Conservation (phyloP, 768 basidiomycete genomes). For the button mushroom (Agaricus bisporus) region DNA sequence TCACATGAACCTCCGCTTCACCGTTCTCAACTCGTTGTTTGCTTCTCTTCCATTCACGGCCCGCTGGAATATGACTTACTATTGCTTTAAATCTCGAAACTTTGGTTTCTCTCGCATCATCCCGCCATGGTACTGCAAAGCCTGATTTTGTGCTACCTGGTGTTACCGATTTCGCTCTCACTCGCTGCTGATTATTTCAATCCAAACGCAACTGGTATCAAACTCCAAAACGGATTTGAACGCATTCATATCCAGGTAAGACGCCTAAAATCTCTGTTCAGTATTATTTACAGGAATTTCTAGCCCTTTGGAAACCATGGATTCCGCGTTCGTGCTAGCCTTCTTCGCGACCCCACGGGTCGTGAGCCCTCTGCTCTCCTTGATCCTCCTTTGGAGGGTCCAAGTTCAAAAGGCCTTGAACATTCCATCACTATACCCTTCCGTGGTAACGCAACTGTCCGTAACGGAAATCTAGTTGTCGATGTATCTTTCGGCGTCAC, state of each 20-base stretch:
- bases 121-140: not conserved
- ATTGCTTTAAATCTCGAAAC: not conserved
- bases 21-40: not conserved
- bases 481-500: conserved; percentile 19
- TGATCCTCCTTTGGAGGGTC: conserved; percentile 30
- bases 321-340: conserved; percentile 28
- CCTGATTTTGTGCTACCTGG: not conserved
- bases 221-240: conserved; percentile 30
- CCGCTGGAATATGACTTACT: not conserved
- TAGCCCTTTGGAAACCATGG: conserved; percentile 32
- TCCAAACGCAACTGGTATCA: conserved; percentile 26
- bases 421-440: conserved; percentile 24
- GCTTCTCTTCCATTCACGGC: conserved; percentile 6
- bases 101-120: not conserved
- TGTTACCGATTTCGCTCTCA: not conserved
- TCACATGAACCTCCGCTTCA: not conserved
- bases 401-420: conserved; percentile 22
- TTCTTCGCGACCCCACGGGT: conserved; percentile 28
- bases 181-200: conserved; percentile 15
- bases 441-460: conserved; percentile 22
- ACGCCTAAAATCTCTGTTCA: not conserved
- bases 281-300: not conserved
- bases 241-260: conserved; percentile 26
- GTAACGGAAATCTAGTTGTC: conserved; percentile 26
- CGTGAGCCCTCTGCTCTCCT: conserved; percentile 26